phyloP scores from a whole-genome alignment of 75 land plant species.

The Pseudotsuga menziesii region DNA sequence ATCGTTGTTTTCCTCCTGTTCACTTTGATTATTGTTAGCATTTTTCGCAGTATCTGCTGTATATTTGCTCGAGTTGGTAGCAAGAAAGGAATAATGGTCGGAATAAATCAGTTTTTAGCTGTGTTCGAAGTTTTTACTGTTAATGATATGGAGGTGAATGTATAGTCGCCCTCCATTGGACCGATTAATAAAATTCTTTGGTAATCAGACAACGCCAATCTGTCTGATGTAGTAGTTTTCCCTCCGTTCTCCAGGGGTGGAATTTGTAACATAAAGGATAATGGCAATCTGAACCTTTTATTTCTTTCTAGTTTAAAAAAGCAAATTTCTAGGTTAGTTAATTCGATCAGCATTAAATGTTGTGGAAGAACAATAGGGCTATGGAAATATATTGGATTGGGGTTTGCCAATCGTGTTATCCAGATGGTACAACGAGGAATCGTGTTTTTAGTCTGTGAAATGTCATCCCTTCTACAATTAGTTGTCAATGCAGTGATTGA shows the following conservation, averaged over 20 bases:
- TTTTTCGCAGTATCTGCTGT: conserved; percentile 6
- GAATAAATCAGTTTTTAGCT: background rate
- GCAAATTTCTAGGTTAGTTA: background rate
- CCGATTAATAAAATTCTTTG: background rate
- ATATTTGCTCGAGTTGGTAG: conserved; percentile 2
- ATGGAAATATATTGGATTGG: background rate
- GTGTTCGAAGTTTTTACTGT: background rate
- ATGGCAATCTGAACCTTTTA: background rate
- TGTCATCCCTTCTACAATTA: no score
- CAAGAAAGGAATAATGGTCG: background rate
- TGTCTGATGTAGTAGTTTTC: background rate
- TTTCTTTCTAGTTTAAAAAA: background rate
- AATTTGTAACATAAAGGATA: background rate
- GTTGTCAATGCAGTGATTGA: no score
- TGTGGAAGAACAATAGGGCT: background rate
- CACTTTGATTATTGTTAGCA: background rate
- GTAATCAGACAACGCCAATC: background rate
- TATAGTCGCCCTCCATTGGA: conserved; percentile 1
- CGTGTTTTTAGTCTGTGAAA: no score
- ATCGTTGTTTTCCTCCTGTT: background rate
- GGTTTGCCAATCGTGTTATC: no score
- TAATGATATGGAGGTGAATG: background rate
- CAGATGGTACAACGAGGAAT: no score
- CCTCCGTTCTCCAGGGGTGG: background rate
- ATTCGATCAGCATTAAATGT: background rate